Evolutionary conservation across 192 early-diverging fungal genomes (phyloP).

Genomic region (Linnemannia schmuckeri): DNA sequence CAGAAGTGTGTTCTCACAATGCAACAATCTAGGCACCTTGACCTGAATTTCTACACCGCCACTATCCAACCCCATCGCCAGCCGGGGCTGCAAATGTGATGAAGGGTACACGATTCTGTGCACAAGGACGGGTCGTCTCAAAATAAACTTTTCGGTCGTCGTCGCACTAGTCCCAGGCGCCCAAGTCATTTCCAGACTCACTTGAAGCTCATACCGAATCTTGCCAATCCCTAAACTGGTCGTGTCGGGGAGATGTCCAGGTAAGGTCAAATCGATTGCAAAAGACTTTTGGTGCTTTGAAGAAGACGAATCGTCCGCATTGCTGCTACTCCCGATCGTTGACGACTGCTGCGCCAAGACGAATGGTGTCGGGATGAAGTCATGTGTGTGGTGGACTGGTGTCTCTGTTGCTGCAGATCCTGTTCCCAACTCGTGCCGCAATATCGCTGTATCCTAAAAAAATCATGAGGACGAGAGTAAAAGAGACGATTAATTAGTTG

Average conservation of each 20-base stretch:
- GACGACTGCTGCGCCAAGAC: conserved; percentile 3
- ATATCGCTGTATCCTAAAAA: conserved; percentile 43
- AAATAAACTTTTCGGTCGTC: conserved; percentile 25
- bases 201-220: conserved; percentile 53
- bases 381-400: conserved; percentile 54
- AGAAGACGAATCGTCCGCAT: background rate
- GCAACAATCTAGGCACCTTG: conserved; percentile 44
- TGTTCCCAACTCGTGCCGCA: conserved; percentile 36
- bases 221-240: conserved; percentile 32
- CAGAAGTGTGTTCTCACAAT: conserved; percentile 48
- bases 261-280: conserved; percentile 41
- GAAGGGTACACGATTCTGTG: conserved; percentile 53
- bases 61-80: conserved; percentile 40
- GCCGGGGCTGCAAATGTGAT: conserved; percentile 32
- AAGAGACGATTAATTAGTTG: background rate
- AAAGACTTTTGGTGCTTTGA: conserved; percentile 37
- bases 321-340: background rate
- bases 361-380: conserved; percentile 45
- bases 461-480: background rate
- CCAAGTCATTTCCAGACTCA: conserved; percentile 33
- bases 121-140: conserved; percentile 33
- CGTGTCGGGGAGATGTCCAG: conserved; percentile 47
- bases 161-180: conserved; percentile 28
- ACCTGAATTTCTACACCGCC: conserved; percentile 51
- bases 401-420: conserved; percentile 28